Conservation (phyloP, 441 rosid species). For the Monsonia emarginata region DNA sequence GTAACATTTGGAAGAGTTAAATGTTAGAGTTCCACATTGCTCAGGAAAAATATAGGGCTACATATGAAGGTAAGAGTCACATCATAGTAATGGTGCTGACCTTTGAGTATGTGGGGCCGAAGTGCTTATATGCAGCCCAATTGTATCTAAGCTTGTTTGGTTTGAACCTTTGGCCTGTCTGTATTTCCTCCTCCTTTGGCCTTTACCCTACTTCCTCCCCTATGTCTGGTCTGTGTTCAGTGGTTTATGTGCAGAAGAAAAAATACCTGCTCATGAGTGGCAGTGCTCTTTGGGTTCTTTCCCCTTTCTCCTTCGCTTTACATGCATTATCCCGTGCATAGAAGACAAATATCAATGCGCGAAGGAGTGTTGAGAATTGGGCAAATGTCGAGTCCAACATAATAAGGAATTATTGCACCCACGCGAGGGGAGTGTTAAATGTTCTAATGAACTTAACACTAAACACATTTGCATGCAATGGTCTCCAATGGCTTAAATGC, state of each 20-base stretch:
- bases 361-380: no score
- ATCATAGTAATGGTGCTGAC: no score
- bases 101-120: no score
- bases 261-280: not conserved
- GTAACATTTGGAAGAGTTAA: not conserved
- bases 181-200: not conserved
- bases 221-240: not conserved
- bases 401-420: no score
- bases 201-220: not conserved
- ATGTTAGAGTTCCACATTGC: not conserved
- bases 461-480: not conserved
- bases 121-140: no score
- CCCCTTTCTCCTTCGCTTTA: no score
- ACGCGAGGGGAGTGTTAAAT: no score
- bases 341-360: no score
- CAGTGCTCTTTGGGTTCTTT: no score
- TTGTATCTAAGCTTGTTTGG: not conserved
- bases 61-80: conserved; percentile 2
- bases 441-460: no score
- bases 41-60: not conserved
- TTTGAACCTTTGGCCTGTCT: not conserved
- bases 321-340: no score
- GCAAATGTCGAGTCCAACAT: no score
- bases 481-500: not conserved
- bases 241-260: not conserved